These are phyloP conservation scores for Malbranchea cinnamomea DNA, from an alignment of 2,329 filamentous ascomycete species.

Conservation along the genomic window DNA sequence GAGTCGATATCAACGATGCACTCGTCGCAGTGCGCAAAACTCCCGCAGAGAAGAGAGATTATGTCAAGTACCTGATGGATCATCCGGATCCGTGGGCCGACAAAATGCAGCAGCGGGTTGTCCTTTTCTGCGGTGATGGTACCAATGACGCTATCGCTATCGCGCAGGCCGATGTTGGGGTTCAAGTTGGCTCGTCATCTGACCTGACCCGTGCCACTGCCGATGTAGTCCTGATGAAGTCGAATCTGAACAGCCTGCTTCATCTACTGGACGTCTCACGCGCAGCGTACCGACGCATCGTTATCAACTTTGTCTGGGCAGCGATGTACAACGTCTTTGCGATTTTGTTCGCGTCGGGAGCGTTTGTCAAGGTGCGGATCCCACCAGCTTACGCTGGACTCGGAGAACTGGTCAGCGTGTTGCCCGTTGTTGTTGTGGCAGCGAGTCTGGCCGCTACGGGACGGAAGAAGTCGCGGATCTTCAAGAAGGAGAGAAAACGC, in stretches of 20 bases:
- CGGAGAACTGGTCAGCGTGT: constrained; percentile 58
- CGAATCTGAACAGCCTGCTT: constrained; percentile 41
- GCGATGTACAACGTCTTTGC: constrained; percentile 57
- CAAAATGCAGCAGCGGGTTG: constrained; percentile 23
- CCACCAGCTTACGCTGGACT: constrained; percentile 51
- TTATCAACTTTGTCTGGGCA: constrained; percentile 57
- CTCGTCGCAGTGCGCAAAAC: constrained; percentile 33
- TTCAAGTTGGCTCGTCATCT: constrained; percentile 49
- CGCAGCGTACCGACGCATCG: constrained; percentile 34
- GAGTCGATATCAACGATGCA: constrained; percentile 23
- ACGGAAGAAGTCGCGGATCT: no score
- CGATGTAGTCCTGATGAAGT: constrained; percentile 52
- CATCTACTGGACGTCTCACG: constrained; percentile 40
- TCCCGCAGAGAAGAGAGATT: constrained; percentile 40
- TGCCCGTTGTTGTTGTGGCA: constrained; percentile 52
- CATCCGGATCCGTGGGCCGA: not conserved
- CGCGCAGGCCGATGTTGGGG: constrained; percentile 53
- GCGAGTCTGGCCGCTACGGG: no score
- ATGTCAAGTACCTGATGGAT: constrained; percentile 28
- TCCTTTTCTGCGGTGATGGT: constrained; percentile 63
- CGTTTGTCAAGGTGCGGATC: constrained; percentile 44
- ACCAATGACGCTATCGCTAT: constrained; percentile 66
- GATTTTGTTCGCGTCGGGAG: constrained; percentile 50
- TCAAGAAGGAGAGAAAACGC: no score
- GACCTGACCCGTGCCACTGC: constrained; percentile 54